Evolutionary conservation across 345 rosid species (phyloP).

Genomic region (Eucalyptus curtisii): DNA sequence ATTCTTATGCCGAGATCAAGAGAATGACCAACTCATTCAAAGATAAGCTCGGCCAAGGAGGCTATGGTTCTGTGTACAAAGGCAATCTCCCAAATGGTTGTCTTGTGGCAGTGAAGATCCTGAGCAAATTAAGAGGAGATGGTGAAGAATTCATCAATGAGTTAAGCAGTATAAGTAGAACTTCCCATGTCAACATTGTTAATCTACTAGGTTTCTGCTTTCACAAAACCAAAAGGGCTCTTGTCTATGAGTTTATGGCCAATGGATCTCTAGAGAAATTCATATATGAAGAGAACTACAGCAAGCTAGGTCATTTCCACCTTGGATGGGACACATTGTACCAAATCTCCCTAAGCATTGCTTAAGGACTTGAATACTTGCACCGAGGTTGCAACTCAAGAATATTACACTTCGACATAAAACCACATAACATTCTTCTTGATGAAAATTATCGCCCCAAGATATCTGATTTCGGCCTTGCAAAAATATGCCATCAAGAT

Average conservation of each 20-base stretch:
- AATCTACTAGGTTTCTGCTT: slow-evolving; percentile 2
- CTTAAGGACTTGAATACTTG: not conserved
- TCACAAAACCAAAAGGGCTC: not conserved
- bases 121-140: slow-evolving; percentile 16
- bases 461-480: not conserved
- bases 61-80: slow-evolving; percentile 10
- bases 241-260: slow-evolving; percentile 3
- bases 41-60: slow-evolving; percentile 19
- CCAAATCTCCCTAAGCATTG: not conserved
- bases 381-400: not conserved
- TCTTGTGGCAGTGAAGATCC: slow-evolving; percentile 26
- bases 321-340: slow-evolving; percentile 4
- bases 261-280: slow-evolving; percentile 29
- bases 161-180: slow-evolving; percentile 30
- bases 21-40: slow-evolving; percentile 15
- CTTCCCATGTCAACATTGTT: slow-evolving; percentile 41
- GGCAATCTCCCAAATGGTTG: slow-evolving; percentile 15
- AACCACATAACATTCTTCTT: not conserved
- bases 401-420: not conserved
- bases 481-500: not conserved
- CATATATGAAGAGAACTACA: not conserved
- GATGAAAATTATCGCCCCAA: not conserved
- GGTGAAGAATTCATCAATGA: slow-evolving; percentile 41
- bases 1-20: slow-evolving; percentile 9
- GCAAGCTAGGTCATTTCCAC: not conserved